Evolutionary conservation across 2,329 filamentous ascomycete species (phyloP).

Genomic region (Aaosphaeria arxii): DNA sequence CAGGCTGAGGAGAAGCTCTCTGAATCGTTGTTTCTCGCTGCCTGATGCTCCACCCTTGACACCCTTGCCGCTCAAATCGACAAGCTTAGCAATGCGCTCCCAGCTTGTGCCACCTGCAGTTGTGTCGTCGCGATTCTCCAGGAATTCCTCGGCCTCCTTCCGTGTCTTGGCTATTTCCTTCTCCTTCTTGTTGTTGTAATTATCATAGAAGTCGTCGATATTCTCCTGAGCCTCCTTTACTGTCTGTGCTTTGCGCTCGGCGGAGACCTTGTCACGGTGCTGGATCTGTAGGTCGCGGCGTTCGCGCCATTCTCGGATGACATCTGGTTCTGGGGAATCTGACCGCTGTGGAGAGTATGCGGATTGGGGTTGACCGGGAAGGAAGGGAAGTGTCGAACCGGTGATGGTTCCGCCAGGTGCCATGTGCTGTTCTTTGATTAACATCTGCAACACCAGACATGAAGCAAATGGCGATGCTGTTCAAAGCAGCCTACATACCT

Average conservation of each 20-base stretch:
- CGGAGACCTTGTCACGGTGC: conserved; percentile 81
- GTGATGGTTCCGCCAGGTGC: conserved; percentile 79
- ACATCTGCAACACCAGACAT: neutral
- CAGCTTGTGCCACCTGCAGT: conserved; percentile 94
- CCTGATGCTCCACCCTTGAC: conserved; percentile 80
- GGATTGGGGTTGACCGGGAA: conserved; percentile 33
- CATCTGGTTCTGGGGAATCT: conserved; percentile 82
- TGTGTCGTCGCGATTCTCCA: conserved; percentile 85
- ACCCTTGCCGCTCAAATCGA: conserved; percentile 96
- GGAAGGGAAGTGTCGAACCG: conserved; percentile 60
- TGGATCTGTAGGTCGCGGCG: conserved; percentile 78
- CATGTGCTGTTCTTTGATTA: conserved; percentile 55
- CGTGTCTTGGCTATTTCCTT: conserved; percentile 85
- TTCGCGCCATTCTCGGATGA: conserved; percentile 87
- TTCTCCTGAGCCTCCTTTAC: conserved; percentile 86
- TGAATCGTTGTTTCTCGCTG: conserved; percentile 93
- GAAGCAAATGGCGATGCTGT: neutral
- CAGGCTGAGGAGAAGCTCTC: conserved; percentile 81
- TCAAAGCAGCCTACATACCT: conserved; percentile 51
- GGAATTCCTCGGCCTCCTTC: conserved; percentile 89
- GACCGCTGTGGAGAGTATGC: conserved; percentile 50
- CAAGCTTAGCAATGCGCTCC: conserved; percentile 96
- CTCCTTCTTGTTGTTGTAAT: conserved; percentile 98
- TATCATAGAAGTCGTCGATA: conserved; percentile 99
- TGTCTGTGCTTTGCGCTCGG: conserved; percentile 78